These are phyloP conservation scores for Nyssa sinensis DNA, from an alignment of 148 eudicot genomes.

Conservation along the genomic window DNA sequence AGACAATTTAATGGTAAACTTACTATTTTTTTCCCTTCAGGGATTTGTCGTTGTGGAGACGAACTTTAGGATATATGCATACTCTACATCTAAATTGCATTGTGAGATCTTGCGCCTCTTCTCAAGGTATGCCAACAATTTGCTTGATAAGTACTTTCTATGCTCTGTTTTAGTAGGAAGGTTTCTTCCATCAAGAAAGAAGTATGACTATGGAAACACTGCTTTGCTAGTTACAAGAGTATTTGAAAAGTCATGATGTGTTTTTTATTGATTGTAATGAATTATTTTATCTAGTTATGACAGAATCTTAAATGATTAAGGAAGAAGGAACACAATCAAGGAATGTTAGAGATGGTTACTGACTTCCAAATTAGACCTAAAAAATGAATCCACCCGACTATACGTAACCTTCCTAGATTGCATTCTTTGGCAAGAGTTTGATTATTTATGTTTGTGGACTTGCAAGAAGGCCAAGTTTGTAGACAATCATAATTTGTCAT, in stretches of 20 bases:
- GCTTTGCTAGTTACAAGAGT: not conserved
- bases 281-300: not conserved
- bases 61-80: slow-evolving; percentile 90
- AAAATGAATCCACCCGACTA: not conserved
- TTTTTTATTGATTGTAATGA: not conserved
- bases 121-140: slow-evolving; percentile 58
- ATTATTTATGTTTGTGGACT: not conserved
- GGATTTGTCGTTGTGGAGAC: slow-evolving; percentile 97
- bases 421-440: not conserved
- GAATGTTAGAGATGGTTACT: not conserved
- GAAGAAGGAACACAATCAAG: not conserved
- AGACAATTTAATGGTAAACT: not conserved
- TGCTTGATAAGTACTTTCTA: slow-evolving; percentile 7
- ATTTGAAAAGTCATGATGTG: not conserved
- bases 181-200: not conserved
- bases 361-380: not conserved
- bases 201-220: not conserved
- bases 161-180: not conserved
- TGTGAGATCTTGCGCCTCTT: slow-evolving; percentile 93
- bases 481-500: not conserved
- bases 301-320: not conserved
- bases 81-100: slow-evolving; percentile 84
- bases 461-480: not conserved
- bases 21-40: slow-evolving; percentile 35
- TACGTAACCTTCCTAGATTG: not conserved